Conservation (phyloP, 495 filamentous ascomycete genomes). For the Penicillium cinerascens region DNA sequence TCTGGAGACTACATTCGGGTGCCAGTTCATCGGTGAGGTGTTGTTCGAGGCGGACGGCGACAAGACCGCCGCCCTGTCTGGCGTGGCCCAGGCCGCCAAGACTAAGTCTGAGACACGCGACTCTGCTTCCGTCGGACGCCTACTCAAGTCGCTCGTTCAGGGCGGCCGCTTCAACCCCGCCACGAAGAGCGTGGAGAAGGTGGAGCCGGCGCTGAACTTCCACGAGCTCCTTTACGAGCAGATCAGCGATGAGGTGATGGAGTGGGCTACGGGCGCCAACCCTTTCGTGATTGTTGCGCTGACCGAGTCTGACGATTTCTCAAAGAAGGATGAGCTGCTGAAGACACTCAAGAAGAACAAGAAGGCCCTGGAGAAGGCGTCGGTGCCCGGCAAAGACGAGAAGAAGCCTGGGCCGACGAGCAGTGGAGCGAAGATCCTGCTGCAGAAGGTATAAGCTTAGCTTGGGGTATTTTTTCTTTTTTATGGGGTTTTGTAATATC, state of each 20-base stretch:
- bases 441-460: slow-evolving; percentile 38
- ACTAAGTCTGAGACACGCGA: slow-evolving; percentile 56
- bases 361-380: slow-evolving; percentile 50
- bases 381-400: slow-evolving; percentile 35
- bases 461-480: background rate
- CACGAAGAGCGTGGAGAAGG: slow-evolving; percentile 62
- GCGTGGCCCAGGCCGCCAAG: slow-evolving; percentile 65
- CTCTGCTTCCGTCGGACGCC: slow-evolving; percentile 66
- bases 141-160: slow-evolving; percentile 84
- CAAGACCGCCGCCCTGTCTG: slow-evolving; percentile 63
- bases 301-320: slow-evolving; percentile 75
- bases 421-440: slow-evolving; percentile 44
- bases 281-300: slow-evolving; percentile 79
- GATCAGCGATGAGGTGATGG: slow-evolving; percentile 67
- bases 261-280: slow-evolving; percentile 84
- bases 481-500: slow-evolving; percentile 10
- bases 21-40: slow-evolving; percentile 79
- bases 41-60: slow-evolving; percentile 72
- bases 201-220: slow-evolving; percentile 77
- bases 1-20: slow-evolving; percentile 72
- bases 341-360: slow-evolving; percentile 58
- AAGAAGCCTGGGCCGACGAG: slow-evolving; percentile 36
- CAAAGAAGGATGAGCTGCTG: slow-evolving; percentile 59
- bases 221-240: slow-evolving; percentile 70
- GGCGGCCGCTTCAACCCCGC: slow-evolving; percentile 78